Conservation (phyloP, 805 yeast species). For the Yamadazyma scolyti region DNA sequence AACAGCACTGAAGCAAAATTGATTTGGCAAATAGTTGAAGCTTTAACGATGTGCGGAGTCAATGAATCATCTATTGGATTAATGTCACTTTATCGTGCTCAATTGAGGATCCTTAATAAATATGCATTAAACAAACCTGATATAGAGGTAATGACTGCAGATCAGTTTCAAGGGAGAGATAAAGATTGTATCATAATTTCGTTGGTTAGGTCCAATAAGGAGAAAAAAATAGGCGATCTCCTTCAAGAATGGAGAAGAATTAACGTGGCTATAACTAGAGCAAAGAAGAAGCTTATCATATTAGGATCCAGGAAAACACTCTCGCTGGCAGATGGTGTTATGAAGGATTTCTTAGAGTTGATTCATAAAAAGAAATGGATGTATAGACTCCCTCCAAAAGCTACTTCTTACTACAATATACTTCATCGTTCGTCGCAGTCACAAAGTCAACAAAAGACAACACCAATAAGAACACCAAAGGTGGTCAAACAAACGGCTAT, state of each 20-base stretch:
- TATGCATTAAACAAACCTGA: conserved; percentile 27
- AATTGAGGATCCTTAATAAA: conserved; percentile 40
- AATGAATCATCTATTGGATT: conserved; percentile 64
- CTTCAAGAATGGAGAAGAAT: conserved; percentile 87
- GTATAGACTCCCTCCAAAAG: conserved; percentile 48
- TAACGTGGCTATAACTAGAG: conserved; percentile 92
- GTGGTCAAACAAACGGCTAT: conserved; percentile 19
- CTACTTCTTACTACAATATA: conserved; percentile 36
- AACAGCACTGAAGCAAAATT: conserved; percentile 72
- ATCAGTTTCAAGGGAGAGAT: conserved; percentile 94
- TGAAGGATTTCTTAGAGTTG: conserved; percentile 58
- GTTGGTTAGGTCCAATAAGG: conserved; percentile 75
- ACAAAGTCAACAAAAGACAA: conserved; percentile 7
- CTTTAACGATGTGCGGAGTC: conserved; percentile 59
- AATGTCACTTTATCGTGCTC: conserved; percentile 86
- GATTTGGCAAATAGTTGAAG: conserved; percentile 57
- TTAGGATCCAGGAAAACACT: conserved; percentile 75
- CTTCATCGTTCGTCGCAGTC: too few species aligned
- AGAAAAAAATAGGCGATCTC: conserved; percentile 67
- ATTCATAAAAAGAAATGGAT: conserved; percentile 62
- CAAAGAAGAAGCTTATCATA: conserved; percentile 76
- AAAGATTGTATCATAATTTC: conserved; percentile 89
- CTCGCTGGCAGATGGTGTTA: conserved; percentile 40
- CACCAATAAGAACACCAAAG: conserved; percentile 6
- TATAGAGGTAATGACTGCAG: conserved; percentile 87